phyloP scores from a whole-genome alignment of 306 rosid genomes.

The Vicia villosa region DNA sequence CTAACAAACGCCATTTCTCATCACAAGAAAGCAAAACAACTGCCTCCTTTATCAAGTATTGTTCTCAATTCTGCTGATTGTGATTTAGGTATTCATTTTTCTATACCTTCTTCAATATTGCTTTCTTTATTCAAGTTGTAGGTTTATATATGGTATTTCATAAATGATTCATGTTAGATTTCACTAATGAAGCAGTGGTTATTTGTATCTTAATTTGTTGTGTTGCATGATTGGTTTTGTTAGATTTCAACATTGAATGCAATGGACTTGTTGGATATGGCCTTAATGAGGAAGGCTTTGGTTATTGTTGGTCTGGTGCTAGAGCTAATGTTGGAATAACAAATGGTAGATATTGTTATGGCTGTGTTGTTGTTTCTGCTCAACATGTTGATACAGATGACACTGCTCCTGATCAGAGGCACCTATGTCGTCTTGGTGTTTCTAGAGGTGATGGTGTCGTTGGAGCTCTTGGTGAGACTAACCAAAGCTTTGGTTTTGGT shows the following conservation, averaged over 20 bases:
- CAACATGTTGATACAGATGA: conserved; percentile 51
- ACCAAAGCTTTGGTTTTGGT: conserved; percentile 58
- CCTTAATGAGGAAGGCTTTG: conserved; percentile 56
- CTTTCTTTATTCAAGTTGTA: too few species aligned
- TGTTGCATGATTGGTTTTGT: background rate
- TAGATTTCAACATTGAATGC: conserved; percentile 50
- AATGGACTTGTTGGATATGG: conserved; percentile 42
- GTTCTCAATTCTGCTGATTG: background rate
- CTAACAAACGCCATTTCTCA: too few species aligned
- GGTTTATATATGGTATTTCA: background rate
- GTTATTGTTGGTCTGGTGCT: conserved; percentile 68
- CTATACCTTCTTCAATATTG: too few species aligned
- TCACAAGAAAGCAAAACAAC: too few species aligned
- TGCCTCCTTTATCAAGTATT: too few species aligned
- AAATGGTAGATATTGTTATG: conserved; percentile 59
- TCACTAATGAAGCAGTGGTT: too few species aligned
- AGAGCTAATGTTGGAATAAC: conserved; percentile 55
- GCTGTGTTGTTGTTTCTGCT: conserved; percentile 48
- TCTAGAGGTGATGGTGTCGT: conserved; percentile 56
- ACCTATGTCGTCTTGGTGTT: conserved; percentile 57
- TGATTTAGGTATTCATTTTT: conserved; percentile 32
- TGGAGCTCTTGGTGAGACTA: conserved; percentile 59
- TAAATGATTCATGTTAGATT: too few species aligned
- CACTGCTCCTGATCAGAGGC: conserved; percentile 42
- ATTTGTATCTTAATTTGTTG: too few species aligned